phyloP scores from a whole-genome alignment of 768 basidiomycete species.

The Mycena metata region DNA sequence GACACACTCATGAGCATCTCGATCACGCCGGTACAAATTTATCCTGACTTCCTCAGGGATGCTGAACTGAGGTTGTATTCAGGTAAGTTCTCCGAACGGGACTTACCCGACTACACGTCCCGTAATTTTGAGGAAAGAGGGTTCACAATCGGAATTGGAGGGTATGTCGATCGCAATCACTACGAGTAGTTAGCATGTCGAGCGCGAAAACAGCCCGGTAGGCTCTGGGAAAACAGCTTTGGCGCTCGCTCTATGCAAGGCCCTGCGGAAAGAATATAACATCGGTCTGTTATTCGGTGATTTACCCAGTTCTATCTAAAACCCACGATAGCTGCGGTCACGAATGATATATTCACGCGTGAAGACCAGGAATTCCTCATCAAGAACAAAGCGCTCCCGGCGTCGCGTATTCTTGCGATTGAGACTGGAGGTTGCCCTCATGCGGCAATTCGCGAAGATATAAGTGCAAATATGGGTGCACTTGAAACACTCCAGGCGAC shows the following conservation, averaged over 20 bases:
- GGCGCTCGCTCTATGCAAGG: constrained; percentile 89
- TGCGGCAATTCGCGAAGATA: constrained; percentile 98
- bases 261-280: constrained; percentile 86
- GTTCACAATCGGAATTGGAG: constrained; percentile 98
- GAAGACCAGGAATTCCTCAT: constrained; percentile 99
- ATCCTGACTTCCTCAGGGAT: constrained; percentile 11
- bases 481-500: constrained; percentile 94
- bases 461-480: constrained; percentile 96
- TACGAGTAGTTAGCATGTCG: not conserved
- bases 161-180: constrained; percentile 64
- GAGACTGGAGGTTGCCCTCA: constrained; percentile 99
- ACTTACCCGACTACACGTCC: constrained; percentile 87
- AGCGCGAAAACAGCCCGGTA: constrained; percentile 77
- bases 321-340: constrained; percentile 80
- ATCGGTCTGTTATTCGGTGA: constrained; percentile 72
- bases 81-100: constrained; percentile 95
- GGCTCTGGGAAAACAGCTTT: constrained; percentile 98
- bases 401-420: constrained; percentile 91
- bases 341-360: constrained; percentile 99
- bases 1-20: constrained; percentile 94
- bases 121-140: constrained; percentile 94
- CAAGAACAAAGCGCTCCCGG: constrained; percentile 88
- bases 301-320: constrained; percentile 21
- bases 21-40: constrained; percentile 81
- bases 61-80: constrained; percentile 10